Base-by-base conservation (phyloP, 305 asterid species). In the Fraxinus dipetala region DNA sequence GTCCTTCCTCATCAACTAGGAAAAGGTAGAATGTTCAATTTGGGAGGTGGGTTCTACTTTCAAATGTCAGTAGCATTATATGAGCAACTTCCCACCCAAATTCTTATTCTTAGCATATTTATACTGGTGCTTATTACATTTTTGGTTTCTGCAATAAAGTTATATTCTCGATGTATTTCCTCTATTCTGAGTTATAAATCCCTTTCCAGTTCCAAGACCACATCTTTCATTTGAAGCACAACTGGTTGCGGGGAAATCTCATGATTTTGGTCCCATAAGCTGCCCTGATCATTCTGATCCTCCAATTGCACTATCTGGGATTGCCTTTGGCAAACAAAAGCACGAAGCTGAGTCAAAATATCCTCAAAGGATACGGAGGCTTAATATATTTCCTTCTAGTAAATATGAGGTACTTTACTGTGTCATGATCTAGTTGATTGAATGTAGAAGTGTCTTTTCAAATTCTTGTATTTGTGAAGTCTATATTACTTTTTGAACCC, bases 181-280 rank as follows among this genome's bases (percentile, higher is more conserved):
- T 56, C 51, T 83, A 82, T 3, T 81, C 87, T 82, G 87, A 80
- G 75, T 65, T 78, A 69, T 59, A 65, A 59, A 80, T 85, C 85
- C 78, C 31, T 83, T 87, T 79, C 81, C 88, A 96, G 99, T 96
- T 89, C 98, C 98, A 75, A 95, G 98, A 80, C 96, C 98, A 16
- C 99, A 96, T 85, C 97, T 93, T 43, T 84, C 94, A 38, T 96
- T 94, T 87, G 99, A 96, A 88, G 94, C 98, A 10, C 98, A 95
- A 85, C 94, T 96, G 70, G 99, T 94, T 77, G 96, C 89, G 63
- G 99, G 98, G 74, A 96, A 91, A 87, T 89, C 98, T 78, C 98
- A 93, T 89, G 99, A 96, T 86, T 91, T 95, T 87, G 92, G 95
- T 83, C 91, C 98, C 72, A 78, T 96, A 63, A 91, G 83, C 88